Conservation (phyloP, 75 land plant genomes). For the Isoetes taiwanensis region DNA sequence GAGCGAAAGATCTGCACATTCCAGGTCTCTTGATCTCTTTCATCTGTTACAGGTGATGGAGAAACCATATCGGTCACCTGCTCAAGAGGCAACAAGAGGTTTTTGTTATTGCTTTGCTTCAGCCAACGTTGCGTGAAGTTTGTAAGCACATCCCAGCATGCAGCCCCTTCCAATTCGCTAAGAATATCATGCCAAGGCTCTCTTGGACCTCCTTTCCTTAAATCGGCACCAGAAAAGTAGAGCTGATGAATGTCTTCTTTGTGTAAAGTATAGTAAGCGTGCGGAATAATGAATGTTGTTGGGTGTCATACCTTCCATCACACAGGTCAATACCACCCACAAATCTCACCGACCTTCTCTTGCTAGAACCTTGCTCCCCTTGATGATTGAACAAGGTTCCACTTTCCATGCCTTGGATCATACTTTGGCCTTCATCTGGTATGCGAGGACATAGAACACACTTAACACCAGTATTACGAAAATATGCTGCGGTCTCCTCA, state of each 20-base stretch:
- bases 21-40: neutral
- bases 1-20: constrained; percentile 6
- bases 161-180: neutral
- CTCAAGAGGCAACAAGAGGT: no score
- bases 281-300: neutral
- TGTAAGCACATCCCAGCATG: neutral
- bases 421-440: neutral
- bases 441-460: neutral
- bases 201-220: neutral
- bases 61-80: no score
- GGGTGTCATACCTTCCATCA: constrained; percentile 1
- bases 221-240: neutral
- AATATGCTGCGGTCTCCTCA: neutral
- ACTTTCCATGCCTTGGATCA: neutral
- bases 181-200: constrained; percentile 7
- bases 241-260: constrained; percentile 3
- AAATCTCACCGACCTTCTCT: neutral
- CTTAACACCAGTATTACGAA: neutral
- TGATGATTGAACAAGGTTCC: constrained; percentile 6
- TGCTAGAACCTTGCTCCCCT: neutral
- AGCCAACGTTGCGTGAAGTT: neutral
- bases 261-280: neutral
- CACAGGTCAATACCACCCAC: constrained; percentile 1
- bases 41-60: neutral
- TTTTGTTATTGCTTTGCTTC: neutral